phyloP scores from a whole-genome alignment of 1,139 yeast species.

The Spencermartinsiella ligniputridi region DNA sequence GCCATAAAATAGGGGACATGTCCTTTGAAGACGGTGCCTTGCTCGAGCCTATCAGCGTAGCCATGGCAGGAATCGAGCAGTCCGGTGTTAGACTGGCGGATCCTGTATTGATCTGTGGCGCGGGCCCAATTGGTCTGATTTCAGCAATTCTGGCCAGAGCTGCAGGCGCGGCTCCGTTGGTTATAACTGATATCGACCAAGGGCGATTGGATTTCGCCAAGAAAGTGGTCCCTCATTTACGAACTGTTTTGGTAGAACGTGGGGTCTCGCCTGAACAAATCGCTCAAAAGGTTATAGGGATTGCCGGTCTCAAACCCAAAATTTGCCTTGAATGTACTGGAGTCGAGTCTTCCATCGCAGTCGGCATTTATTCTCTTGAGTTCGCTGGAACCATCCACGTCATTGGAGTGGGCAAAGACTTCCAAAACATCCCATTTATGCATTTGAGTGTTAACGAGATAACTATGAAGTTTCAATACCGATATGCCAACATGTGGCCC shows the following conservation, averaged over 20 bases:
- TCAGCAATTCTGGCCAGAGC: constrained; percentile 75
- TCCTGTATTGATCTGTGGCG: constrained; percentile 75
- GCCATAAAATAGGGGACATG: constrained; percentile 75
- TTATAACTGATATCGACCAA: constrained; percentile 49
- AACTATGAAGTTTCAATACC: constrained; percentile 68
- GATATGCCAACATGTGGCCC: constrained; percentile 73
- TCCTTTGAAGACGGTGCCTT: constrained; percentile 82
- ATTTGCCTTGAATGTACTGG: constrained; percentile 73
- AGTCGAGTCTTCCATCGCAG: constrained; percentile 58
- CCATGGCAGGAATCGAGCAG: constrained; percentile 73
- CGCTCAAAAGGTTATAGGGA: constrained; percentile 38
- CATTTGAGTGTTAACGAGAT: constrained; percentile 67
- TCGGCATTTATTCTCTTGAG: constrained; percentile 54
- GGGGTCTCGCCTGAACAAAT: constrained; percentile 33
- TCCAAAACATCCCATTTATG: constrained; percentile 68
- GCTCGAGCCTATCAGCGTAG: constrained; percentile 85
- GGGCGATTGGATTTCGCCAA: constrained; percentile 24
- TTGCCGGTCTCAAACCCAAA: constrained; percentile 50
- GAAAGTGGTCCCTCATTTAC: constrained; percentile 31
- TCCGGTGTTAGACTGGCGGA: constrained; percentile 71
- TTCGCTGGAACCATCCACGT: constrained; percentile 68
- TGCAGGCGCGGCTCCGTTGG: constrained; percentile 71
- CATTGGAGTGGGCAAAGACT: constrained; percentile 71
- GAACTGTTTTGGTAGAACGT: constrained; percentile 23
- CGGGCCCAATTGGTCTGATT: constrained; percentile 88